Evolutionary conservation across 176 grass and related monocot genomes (phyloP).

Genomic region (Bothriochloa decipiens): DNA sequence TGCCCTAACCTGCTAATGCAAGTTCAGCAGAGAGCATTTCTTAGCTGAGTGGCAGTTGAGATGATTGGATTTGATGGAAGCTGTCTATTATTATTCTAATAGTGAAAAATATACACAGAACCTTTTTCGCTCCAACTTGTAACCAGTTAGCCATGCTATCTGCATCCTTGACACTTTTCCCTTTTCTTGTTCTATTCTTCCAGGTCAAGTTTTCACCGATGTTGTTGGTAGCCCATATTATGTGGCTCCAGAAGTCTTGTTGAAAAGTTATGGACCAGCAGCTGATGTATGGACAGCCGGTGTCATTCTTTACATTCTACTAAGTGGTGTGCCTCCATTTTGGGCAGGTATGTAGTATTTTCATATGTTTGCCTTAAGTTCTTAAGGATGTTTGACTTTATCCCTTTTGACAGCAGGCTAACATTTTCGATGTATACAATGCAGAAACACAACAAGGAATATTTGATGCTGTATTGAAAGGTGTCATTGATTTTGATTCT

Average conservation of each 20-base stretch:
- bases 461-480: conserved; percentile 98
- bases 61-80: conserved; percentile 7
- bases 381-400: not conserved
- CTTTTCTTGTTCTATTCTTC: conserved; percentile 21
- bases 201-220: conserved; percentile 81
- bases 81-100: not conserved
- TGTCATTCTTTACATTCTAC: conserved; percentile 88
- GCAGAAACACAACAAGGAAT: conserved; percentile 99
- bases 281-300: conserved; percentile 97
- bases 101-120: not conserved
- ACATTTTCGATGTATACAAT: conserved; percentile 42
- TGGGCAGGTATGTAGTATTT: conserved; percentile 54
- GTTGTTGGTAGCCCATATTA: conserved; percentile 97
- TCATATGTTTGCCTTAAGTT: not conserved
- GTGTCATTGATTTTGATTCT: conserved; percentile 90
- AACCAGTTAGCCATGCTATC: not conserved
- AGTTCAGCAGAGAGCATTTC: conserved; percentile 14
- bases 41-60: conserved; percentile 21
- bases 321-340: conserved; percentile 91
- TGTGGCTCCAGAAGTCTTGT: conserved; percentile 85
- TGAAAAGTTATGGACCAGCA: conserved; percentile 72
- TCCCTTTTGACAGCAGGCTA: conserved; percentile 12
- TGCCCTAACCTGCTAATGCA: conserved; percentile 1
- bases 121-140: not conserved
- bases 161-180: not conserved